Evolutionary conservation across 202 grass and related monocot species (phyloP).

Genomic region (Cymbopogon flexuosus): DNA sequence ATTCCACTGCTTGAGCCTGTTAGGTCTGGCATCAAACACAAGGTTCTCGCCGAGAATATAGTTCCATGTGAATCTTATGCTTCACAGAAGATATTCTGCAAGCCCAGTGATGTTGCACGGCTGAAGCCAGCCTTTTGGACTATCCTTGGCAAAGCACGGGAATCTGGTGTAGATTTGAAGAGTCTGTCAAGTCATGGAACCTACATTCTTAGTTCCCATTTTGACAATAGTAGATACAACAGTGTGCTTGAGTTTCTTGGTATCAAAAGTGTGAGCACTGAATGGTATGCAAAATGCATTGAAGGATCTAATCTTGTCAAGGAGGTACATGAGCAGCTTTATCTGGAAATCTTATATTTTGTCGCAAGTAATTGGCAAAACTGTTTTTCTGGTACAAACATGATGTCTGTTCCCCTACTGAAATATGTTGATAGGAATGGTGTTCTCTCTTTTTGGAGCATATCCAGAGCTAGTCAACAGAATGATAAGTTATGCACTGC

Average conservation of each 20-base stretch:
- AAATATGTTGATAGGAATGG: constrained; percentile 42
- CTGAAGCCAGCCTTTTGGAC: constrained; percentile 48
- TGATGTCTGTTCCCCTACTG: constrained; percentile 39
- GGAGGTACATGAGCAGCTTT: constrained; percentile 40
- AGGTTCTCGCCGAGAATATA: constrained; percentile 43
- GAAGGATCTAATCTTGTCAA: constrained; percentile 35
- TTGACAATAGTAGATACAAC: constrained; percentile 40
- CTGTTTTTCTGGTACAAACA: constrained; percentile 32
- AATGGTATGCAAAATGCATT: constrained; percentile 42
- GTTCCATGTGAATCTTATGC: constrained; percentile 50
- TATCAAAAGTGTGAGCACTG: constrained; percentile 30
- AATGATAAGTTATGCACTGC: constrained; percentile 43
- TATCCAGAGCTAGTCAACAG: not conserved
- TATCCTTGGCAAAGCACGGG: constrained; percentile 40
- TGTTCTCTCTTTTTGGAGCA: constrained; percentile 37
- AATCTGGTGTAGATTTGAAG: constrained; percentile 32
- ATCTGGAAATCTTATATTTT: constrained; percentile 53
- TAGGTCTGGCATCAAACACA: constrained; percentile 46
- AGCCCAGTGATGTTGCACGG: constrained; percentile 43
- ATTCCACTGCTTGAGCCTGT: constrained; percentile 47
- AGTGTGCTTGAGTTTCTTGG: constrained; percentile 43
- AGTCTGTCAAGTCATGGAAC: constrained; percentile 50
- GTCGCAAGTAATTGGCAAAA: constrained; percentile 34
- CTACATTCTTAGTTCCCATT: constrained; percentile 48
- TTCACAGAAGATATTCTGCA: constrained; percentile 63